These are phyloP conservation scores for Coniosporium tulheliwenetii DNA, from an alignment of 2,329 filamentous ascomycete genomes.

Conservation along the genomic window DNA sequence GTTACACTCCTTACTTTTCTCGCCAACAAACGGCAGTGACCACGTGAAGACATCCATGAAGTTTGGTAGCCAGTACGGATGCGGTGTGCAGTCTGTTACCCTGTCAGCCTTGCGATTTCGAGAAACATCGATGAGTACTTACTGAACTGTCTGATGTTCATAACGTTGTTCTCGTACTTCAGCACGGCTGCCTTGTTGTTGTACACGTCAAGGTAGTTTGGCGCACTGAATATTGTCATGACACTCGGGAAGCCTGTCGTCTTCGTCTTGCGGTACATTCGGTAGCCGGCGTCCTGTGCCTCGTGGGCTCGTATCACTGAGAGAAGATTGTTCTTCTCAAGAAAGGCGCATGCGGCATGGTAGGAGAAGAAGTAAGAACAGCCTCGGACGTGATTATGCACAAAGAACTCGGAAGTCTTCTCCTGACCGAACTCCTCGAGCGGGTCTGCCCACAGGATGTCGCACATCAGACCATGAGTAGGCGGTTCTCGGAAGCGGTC, in stretches of 20 bases:
- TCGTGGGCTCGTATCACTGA: conserved; percentile 97
- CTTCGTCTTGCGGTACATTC: conserved; percentile 97
- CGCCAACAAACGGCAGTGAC: conserved; percentile 95
- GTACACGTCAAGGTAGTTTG: conserved; percentile 97
- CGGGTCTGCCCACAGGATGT: conserved; percentile 96
- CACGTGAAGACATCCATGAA: conserved; percentile 99
- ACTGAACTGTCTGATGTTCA: conserved; percentile 98
- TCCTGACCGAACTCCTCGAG: conserved; percentile 97
- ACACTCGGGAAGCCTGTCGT: conserved; percentile 98
- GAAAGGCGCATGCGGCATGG: conserved; percentile 86
- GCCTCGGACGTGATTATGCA: conserved; percentile 95
- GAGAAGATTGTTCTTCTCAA: conserved; percentile 97
- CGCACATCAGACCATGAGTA: conserved; percentile 96
- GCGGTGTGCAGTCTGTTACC: conserved; percentile 66
- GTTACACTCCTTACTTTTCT: conserved; percentile 44
- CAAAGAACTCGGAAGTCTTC: conserved; percentile 93
- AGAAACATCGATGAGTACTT: conserved; percentile 6
- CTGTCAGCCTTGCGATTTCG: conserved; percentile 5
- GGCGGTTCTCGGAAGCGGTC: conserved; percentile 96
- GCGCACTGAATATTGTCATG: conserved; percentile 99
- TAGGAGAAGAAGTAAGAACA: conserved; percentile 99
- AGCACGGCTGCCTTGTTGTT: conserved; percentile 99
- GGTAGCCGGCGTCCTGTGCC: conserved; percentile 93
- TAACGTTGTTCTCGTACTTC: conserved; percentile 99
- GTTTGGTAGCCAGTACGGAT: conserved; percentile 98